Evolutionary conservation across 2,329 filamentous ascomycete genomes (phyloP), one percentile per base, ranked within the genome.

Genomic region (Neobulgaria alba): DNA sequence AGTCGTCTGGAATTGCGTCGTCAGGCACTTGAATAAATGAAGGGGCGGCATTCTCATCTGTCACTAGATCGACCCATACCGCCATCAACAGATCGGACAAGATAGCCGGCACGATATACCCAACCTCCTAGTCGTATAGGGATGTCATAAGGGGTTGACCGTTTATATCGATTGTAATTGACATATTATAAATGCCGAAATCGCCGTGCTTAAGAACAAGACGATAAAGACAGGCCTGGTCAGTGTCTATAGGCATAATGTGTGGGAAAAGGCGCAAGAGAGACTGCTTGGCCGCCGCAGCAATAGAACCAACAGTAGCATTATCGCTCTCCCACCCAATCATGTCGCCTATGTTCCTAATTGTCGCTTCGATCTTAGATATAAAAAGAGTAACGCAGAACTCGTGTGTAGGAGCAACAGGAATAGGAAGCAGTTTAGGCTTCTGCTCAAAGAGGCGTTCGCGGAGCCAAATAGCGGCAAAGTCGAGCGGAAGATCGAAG

Each of bases 201-300:
- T 61, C 57, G 12, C 57, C 58, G 35, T 62, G 57, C 3, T 63
- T 54, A 16, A 63, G 51, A 37, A 61, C 59, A n/a, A 59, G 47
- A 15, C 52, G 57, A 42, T 61, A 60, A 5, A 58, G 29, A 41
- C 38, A 41, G 29, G 34, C 32, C 41, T 44, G 30, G 29, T 45
- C 35, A 31, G 36, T 36, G n/a, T 43, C 47, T 43, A 7, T 19
- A 35, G 42, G 39, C 30, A 46, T 41, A 14, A 48, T 48, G 12
- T 46, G 19, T 36, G 55, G 57, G 39, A 61, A 49, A 3, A 56
- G 39, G 9, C 45, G 50, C 3, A 60, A 45, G 3, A 62, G 50
- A 18, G 51, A 52, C 32, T 55, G 36, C 41, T 56, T 57, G 10
- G 56, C 54, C 7, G 45, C 40, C 7, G 43, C 36, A 15, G 48